Base-by-base conservation (phyloP, 192 early-diverging fungal genomes). In the Geranomyces variabilis region DNA sequence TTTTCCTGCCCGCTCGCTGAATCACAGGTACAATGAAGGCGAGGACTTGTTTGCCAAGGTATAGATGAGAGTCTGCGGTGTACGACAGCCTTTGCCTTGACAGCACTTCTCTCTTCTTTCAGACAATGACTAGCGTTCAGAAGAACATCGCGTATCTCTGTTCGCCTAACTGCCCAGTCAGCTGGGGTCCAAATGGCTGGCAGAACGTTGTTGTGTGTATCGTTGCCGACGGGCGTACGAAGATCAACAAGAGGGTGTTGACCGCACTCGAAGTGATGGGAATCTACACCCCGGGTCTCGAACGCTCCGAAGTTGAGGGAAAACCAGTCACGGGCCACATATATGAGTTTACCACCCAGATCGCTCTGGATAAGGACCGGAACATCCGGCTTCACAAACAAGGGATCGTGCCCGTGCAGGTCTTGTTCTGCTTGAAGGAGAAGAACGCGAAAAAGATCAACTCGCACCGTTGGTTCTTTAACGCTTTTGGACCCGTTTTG, bases 121-220 rank as follows among this genome's bases (percentile, higher is more conserved):
- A 41, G 70, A 94, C 95, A 0, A 92, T 93, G 89, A 86, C 88
- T 43, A 87, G 90, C 9, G 90, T 94, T 24, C 87, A 91, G 85
- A 93, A 92, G 78, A 98, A 98, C 81, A 95, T 97, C 78, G 83
- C 88, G 28, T 91, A 94, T 76, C 77, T 97, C 65, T 93, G 91
- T 76, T 86, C 88, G 49, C 88, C 89, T 66, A 86, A 83, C 48
- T 85, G 90, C 71, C 87, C 87, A 69, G 81, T 83, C 58, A 87
- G 74, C 58, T 92, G 90, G 91, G 93, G 90, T 19, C 67, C 68
- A 19, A 67, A 84, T 36, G 76, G 79, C n/a, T 86, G 84, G 84
- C 66, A 80, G 67, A 80, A 84, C 53, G 61, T 84, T 45, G 67
- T 83, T 0, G 75, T 86, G 24, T 80, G 79, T 56, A 78, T 86